These are phyloP conservation scores for Pythium sp. DNA, from an alignment of 352 stramenopile species.

Conservation along the genomic window DNA sequence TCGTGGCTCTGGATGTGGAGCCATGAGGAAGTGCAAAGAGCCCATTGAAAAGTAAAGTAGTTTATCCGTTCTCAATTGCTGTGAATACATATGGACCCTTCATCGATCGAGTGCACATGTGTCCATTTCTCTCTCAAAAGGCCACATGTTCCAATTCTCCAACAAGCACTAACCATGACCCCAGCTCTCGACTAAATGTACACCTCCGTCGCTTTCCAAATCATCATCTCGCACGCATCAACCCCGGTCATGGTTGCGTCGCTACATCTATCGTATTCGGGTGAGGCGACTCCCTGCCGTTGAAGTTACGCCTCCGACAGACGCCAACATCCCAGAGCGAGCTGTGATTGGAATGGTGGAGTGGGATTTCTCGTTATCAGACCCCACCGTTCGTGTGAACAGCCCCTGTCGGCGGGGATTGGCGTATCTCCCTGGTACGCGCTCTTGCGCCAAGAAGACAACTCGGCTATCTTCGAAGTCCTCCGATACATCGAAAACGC, in stretches of 20 bases:
- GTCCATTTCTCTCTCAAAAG: no score
- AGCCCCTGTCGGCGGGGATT: not conserved
- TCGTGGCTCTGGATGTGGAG: no score
- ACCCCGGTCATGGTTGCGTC: not conserved
- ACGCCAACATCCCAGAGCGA: no score
- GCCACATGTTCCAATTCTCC: no score
- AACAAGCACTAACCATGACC: no score
- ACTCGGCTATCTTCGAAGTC: not conserved
- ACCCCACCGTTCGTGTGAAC: not conserved
- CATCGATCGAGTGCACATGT: no score
- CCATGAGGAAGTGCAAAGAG: no score
- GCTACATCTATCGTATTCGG: not conserved
- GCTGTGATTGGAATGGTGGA: not conserved
- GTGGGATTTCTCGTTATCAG: not conserved
- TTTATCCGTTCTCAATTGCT: no score
- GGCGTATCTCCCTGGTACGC: not conserved
- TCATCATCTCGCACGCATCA: not conserved
- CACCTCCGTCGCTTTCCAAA: not conserved
- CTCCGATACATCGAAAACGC: not conserved
- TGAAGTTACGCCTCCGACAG: not conserved
- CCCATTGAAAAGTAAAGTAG: no score
- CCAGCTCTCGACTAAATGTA: no score
- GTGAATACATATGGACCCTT: no score
- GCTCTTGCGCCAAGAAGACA: not conserved
- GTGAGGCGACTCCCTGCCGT: not conserved